Percentiles rank a stretch among this genome's conserved stretches.
Evolutionary conservation across 768 basidiomycete genomes (phyloP).

Genomic region (Phaeotremella skinneri): DNA sequence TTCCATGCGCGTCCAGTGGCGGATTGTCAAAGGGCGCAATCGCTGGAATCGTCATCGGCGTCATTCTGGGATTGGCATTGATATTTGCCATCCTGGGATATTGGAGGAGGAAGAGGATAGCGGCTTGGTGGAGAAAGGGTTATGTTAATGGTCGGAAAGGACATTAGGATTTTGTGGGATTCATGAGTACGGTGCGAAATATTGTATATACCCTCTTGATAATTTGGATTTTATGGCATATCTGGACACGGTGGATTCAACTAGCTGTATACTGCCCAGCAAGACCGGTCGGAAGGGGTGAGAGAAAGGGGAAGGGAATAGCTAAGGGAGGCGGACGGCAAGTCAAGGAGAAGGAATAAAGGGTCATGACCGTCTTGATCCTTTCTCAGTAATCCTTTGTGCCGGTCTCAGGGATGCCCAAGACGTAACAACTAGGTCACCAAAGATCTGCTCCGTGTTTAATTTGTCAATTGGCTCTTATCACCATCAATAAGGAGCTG

Average conservation of each 20-base stretch:
- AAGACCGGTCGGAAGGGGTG: too few species aligned
- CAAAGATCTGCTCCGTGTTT: too few species aligned
- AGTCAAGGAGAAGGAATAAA: too few species aligned
- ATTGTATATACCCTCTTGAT: conserved; percentile 4
- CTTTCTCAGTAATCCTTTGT: too few species aligned
- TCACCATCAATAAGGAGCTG: too few species aligned
- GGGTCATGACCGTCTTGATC: too few species aligned
- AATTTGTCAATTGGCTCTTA: too few species aligned
- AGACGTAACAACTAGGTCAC: too few species aligned
- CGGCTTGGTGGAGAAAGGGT: conserved; percentile 27
- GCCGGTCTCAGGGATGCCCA: too few species aligned
- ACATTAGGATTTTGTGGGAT: not conserved
- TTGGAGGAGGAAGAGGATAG: conserved; percentile 28
- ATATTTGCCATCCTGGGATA: conserved; percentile 43
- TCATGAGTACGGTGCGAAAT: not conserved
- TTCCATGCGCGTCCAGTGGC: conserved; percentile 54
- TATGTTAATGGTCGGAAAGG: conserved; percentile 10
- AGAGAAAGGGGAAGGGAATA: not conserved
- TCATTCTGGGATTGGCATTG: conserved; percentile 60
- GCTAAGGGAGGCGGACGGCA: too few species aligned
- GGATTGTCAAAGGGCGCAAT: conserved; percentile 71
- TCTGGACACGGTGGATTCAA: not conserved
- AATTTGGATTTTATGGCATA: not conserved
- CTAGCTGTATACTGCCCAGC: not conserved
- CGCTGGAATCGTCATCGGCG: conserved; percentile 65